phyloP scores from a whole-genome alignment of 192 early-diverging fungal genomes.

The Coemansia sp. region DNA sequence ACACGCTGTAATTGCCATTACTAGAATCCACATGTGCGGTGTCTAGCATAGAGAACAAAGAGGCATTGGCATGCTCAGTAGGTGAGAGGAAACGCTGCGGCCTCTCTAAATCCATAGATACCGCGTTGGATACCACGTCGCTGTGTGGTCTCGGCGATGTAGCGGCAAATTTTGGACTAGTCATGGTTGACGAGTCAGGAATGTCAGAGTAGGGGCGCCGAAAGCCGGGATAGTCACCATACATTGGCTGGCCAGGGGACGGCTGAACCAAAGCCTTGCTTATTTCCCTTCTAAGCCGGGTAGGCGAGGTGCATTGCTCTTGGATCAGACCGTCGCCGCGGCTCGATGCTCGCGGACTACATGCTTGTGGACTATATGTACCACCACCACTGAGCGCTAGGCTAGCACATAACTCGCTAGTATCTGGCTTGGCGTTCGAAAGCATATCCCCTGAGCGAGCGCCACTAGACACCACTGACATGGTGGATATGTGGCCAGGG shows the following conservation, averaged over 20 bases:
- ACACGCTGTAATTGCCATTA: neutral
- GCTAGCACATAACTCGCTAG: neutral
- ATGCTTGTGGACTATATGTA: neutral
- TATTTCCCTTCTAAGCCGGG: neutral
- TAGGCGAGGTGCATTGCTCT: constrained; percentile 2
- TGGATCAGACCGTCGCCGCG: neutral
- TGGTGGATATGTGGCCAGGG: constrained; percentile 6
- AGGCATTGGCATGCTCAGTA: constrained; percentile 28
- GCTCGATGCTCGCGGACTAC: neutral
- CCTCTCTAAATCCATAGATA: neutral
- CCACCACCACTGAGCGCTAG: neutral
- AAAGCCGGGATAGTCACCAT: neutral
- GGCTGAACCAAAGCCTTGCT: neutral
- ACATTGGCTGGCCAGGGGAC: neutral
- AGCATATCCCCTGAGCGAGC: neutral
- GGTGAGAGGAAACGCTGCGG: constrained; percentile 26
- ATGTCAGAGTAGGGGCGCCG: neutral
- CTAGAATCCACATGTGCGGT: neutral
- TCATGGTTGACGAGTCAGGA: neutral
- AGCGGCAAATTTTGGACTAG: neutral
- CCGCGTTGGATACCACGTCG: neutral
- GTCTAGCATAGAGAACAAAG: constrained; percentile 44
- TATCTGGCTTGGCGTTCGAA: neutral
- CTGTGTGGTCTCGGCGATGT: neutral
- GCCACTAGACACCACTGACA: neutral